Evolutionary conservation across 345 rosid genomes (phyloP).

Genomic region (Stellera chamaejasme): DNA sequence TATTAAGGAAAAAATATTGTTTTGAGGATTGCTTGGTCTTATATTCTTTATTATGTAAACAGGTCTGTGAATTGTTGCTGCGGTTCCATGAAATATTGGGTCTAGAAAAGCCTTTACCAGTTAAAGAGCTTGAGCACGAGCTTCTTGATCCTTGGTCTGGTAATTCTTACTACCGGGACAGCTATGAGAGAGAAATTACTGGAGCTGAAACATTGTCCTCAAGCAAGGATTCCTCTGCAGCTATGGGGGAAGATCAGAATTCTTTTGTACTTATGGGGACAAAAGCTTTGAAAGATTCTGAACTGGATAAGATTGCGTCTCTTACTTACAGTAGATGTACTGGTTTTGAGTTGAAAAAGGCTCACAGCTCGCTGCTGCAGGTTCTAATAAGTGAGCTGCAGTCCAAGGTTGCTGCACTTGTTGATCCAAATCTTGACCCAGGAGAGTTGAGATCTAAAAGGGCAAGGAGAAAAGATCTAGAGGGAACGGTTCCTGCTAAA

Average conservation of each 20-base stretch:
- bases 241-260: slow-evolving; percentile 23
- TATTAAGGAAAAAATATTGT: neutral
- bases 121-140: slow-evolving; percentile 71
- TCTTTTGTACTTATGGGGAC: slow-evolving; percentile 35
- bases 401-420: slow-evolving; percentile 81
- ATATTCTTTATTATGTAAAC: slow-evolving; percentile 17
- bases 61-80: slow-evolving; percentile 76
- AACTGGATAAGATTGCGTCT: slow-evolving; percentile 26
- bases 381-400: slow-evolving; percentile 81
- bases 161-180: slow-evolving; percentile 24
- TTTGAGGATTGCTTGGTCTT: slow-evolving; percentile 7
- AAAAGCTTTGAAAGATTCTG: slow-evolving; percentile 26
- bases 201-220: slow-evolving; percentile 26
- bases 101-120: slow-evolving; percentile 42
- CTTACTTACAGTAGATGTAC: slow-evolving; percentile 28
- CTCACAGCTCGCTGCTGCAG: slow-evolving; percentile 56
- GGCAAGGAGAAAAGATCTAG: slow-evolving; percentile 79
- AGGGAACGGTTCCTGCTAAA: slow-evolving; percentile 44
- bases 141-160: slow-evolving; percentile 55
- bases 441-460: slow-evolving; percentile 73
- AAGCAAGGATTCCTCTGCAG: slow-evolving; percentile 22
- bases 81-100: slow-evolving; percentile 78
- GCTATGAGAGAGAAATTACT: slow-evolving; percentile 23
- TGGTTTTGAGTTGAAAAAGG: slow-evolving; percentile 50
- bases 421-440: slow-evolving; percentile 84